Conservation (phyloP, 306 rosid species). For the Vigna reflexopilosa region DNA sequence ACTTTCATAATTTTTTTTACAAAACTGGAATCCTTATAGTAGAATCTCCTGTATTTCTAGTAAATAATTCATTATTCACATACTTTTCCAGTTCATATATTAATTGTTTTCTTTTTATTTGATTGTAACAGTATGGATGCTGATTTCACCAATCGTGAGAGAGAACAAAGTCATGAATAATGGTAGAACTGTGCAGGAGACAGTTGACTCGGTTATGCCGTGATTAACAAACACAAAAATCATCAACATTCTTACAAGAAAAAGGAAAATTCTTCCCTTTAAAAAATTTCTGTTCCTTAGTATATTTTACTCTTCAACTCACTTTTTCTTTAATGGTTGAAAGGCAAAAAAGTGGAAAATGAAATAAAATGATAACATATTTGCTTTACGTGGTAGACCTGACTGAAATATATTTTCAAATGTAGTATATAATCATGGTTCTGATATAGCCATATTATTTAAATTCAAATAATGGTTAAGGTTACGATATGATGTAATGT, state of each 20-base stretch:
- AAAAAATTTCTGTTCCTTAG: background rate
- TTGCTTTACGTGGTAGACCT: background rate
- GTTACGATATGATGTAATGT: background rate
- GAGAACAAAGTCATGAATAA: constrained; percentile 54
- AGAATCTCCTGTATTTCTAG: too few species aligned
- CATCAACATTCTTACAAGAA: constrained; percentile 2
- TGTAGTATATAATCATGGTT: background rate
- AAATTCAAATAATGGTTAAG: constrained; percentile 22
- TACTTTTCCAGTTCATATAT: background rate
- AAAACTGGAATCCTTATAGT: too few species aligned
- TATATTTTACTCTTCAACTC: constrained; percentile 8
- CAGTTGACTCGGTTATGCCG: constrained; percentile 47
- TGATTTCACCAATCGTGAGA: constrained; percentile 74
- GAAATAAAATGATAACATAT: constrained; percentile 20
- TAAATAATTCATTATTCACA: too few species aligned
- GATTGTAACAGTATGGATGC: constrained; percentile 73
- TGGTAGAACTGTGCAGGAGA: constrained; percentile 54
- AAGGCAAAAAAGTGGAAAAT: constrained; percentile 12
- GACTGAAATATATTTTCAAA: background rate
- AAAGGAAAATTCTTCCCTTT: background rate
- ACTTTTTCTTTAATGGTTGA: constrained; percentile 21
- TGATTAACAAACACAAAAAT: constrained; percentile 39
- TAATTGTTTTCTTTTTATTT: constrained; percentile 24
- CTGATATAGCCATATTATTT: background rate
- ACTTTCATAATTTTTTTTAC: too few species aligned